These are phyloP conservation scores for Colletotrichum acutatum DNA, from an alignment of 2,329 filamentous ascomycete genomes.

Conservation along the genomic window DNA sequence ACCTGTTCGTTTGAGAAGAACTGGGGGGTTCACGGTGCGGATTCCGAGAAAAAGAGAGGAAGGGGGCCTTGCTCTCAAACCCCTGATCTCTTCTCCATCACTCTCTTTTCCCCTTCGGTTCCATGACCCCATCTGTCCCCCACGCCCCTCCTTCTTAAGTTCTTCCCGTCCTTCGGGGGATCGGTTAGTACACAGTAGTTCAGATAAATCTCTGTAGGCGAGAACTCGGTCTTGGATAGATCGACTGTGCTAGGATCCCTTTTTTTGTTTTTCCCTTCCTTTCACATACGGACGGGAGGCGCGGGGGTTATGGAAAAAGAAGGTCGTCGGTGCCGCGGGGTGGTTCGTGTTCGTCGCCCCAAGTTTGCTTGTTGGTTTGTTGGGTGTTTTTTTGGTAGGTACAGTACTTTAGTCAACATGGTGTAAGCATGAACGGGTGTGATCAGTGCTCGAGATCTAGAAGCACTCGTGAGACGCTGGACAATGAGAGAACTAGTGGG, in stretches of 20 bases:
- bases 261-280: background rate
- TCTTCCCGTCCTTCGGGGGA: no score
- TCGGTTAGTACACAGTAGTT: background rate
- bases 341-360: background rate
- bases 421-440: background rate
- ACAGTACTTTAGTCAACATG: background rate
- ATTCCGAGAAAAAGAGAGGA: slow-evolving; percentile 3
- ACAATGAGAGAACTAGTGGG: background rate
- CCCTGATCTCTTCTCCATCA: background rate
- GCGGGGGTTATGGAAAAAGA: background rate
- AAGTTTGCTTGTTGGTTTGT: background rate
- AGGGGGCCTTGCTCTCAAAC: background rate
- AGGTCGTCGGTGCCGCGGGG: background rate
- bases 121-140: background rate
- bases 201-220: background rate
- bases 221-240: background rate
- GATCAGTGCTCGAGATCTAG: background rate
- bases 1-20: slow-evolving; percentile 17
- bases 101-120: background rate
- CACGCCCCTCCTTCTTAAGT: background rate
- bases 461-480: background rate
- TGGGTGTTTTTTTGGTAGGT: no score
- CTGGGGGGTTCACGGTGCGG: slow-evolving; percentile 4
- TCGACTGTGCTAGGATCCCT: background rate
- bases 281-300: background rate